Conservation (phyloP, 2,329 filamentous ascomycete species). For the Phoma sp. region DNA sequence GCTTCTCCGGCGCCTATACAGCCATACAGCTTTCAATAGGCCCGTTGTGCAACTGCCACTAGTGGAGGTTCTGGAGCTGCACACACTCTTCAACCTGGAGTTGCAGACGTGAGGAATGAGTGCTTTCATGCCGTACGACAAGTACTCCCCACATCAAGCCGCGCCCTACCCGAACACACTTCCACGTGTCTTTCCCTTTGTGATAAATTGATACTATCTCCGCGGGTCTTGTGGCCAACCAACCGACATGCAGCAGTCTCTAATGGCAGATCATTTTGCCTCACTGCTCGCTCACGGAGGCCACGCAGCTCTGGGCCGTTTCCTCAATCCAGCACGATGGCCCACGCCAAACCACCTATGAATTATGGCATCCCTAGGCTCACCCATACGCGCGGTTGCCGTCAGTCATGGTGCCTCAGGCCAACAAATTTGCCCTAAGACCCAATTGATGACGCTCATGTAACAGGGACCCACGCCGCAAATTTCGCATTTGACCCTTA, state of each 20-base stretch:
- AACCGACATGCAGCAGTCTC: neutral
- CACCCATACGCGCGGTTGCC: neutral
- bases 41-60: constrained; percentile 4
- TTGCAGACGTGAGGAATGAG: constrained; percentile 1
- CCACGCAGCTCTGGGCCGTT: neutral
- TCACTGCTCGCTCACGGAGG: neutral
- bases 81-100: neutral
- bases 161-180: neutral
- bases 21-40: neutral
- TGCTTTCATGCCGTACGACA: neutral
- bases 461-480: neutral
- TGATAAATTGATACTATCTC: no score
- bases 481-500: constrained; percentile 1
- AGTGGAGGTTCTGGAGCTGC: constrained; percentile 2
- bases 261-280: neutral
- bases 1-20: neutral
- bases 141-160: neutral
- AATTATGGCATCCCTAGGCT: neutral
- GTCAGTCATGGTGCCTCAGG: no score
- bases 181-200: neutral
- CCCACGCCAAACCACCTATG: no score
- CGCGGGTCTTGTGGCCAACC: neutral
- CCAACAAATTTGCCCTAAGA: neutral
- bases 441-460: neutral
- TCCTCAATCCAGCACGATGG: neutral